Percentiles rank a stretch among this genome's conserved stretches.
These are phyloP conservation scores for Clarireedia hainanense DNA, from an alignment of 2,329 filamentous ascomycete species.

Conservation along the genomic window DNA sequence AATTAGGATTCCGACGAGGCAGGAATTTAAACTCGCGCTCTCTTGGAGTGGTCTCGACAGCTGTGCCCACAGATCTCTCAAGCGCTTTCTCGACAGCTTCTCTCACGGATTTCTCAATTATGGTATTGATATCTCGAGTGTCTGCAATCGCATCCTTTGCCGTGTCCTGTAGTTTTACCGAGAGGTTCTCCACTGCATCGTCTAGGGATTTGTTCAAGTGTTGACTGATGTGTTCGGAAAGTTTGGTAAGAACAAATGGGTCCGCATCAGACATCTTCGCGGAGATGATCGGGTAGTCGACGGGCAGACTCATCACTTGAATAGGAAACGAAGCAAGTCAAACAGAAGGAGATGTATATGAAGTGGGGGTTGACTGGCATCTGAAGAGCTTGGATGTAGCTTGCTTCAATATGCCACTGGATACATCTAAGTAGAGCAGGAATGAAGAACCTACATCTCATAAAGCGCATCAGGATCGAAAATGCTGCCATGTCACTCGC, in stretches of 20 bases:
- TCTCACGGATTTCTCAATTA: background rate
- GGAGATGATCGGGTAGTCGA: slow-evolving; percentile 5
- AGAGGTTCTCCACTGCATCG: slow-evolving; percentile 4
- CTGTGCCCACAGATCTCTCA: background rate
- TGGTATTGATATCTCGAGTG: slow-evolving; percentile 6
- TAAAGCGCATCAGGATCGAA: background rate
- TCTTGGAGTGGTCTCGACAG: background rate
- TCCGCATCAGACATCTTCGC: slow-evolving; percentile 6
- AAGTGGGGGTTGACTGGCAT: slow-evolving; percentile 1
- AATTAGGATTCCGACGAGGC: slow-evolving; percentile 17
- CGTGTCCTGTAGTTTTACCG: slow-evolving; percentile 4
- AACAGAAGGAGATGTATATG: background rate
- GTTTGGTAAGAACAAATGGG: slow-evolving; percentile 6
- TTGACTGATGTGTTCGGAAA: slow-evolving; percentile 6
- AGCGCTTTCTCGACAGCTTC: slow-evolving; percentile 6
- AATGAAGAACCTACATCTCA: background rate
- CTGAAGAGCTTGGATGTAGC: background rate
- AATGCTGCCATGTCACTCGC: background rate
- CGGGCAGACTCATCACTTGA: background rate
- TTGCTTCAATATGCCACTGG: slow-evolving; percentile 2
- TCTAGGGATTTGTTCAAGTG: slow-evolving; percentile 5
- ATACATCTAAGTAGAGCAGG: background rate
- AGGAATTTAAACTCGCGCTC: slow-evolving; percentile 14
- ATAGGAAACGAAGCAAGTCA: background rate
- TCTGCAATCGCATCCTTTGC: slow-evolving; percentile 5